Base-by-base conservation (phyloP, 805 yeast genomes). In the Pichia membranifaciens region DNA sequence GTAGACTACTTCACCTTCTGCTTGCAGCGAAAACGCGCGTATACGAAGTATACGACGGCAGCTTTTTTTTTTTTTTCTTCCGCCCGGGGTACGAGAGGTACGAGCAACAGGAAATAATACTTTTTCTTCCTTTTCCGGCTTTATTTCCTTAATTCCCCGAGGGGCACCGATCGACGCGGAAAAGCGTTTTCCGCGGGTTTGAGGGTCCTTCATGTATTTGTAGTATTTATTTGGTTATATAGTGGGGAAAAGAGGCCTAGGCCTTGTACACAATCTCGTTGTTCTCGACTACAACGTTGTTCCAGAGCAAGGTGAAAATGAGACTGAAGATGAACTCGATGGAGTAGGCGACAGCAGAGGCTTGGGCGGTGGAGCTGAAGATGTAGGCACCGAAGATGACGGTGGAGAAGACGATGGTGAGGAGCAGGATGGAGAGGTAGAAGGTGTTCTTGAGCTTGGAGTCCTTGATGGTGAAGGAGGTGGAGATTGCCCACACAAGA, bases 261-360 rank as follows among this genome's bases (percentile, higher is more conserved):
- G 23, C 16, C 4, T 21, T 22, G 3, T 31, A 7, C 4, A 23
- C 34, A 12, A 46, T 8, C 21, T 37, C 38, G 23, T 43, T 39
- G 16, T 50, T 54, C 17, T 61, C 60, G 29, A 54, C 44, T 18
- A 45, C 48, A 36, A 51, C 55, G 34, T 58, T 55, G 44, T 52
- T 58, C 69, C 68, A 64, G 5, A 64, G 29, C 13, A 49, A 42
- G 3, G 60, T 53, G 5, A 65, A 38, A 5, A 54, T 25, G 4
- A 55, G n/a, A 3, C 60, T 52, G 10, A 57, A 50, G n/a, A 54
- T 21, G 23, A 54, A 56, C 46, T 56, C 61, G 29, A 58, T 41
- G 5, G 55, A 8, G 43, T 61, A 60, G 3, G 64, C 55, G 40
- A 54, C 53, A 2, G 60, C 47, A 10, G 58, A 52, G 16, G 54